These are phyloP conservation scores for Raphanus sativus DNA, from an alignment of 345 rosid genomes.

Conservation along the genomic window DNA sequence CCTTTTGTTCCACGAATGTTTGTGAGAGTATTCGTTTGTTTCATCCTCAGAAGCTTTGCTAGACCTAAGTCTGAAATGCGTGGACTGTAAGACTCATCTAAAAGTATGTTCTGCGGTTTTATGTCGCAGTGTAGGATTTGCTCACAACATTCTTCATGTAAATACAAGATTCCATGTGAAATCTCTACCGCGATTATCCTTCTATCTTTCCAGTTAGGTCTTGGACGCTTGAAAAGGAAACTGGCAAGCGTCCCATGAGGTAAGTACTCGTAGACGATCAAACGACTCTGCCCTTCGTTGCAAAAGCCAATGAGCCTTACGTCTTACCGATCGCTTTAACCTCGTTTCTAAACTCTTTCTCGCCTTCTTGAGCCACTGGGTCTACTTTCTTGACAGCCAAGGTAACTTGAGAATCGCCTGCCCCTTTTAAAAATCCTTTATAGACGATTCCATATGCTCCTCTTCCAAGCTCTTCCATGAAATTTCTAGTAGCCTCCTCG, in stretches of 20 bases:
- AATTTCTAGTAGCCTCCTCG: constrained; percentile 36
- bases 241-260: constrained; percentile 36
- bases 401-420: constrained; percentile 27
- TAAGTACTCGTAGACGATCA: constrained; percentile 50
- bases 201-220: constrained; percentile 46
- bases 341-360: constrained; percentile 48
- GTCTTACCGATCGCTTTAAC: constrained; percentile 44
- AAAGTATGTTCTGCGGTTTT: constrained; percentile 52
- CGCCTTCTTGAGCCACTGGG: constrained; percentile 33
- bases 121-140: constrained; percentile 53
- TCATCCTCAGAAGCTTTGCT: constrained; percentile 46
- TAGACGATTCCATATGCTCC: no score
- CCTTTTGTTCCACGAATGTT: constrained; percentile 45
- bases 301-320: constrained; percentile 46
- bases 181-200: constrained; percentile 33
- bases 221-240: constrained; percentile 38
- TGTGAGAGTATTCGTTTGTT: constrained; percentile 42
- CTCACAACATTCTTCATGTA: constrained; percentile 52
- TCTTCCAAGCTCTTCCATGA: constrained; percentile 43
- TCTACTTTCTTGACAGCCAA: constrained; percentile 49
- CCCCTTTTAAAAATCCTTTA: no score
- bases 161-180: constrained; percentile 43
- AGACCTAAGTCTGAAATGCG: constrained; percentile 49
- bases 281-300: constrained; percentile 35
- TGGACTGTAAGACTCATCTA: constrained; percentile 34